A percentile compares a stretch with the other conserved stretches of the same genome.
Conservation (phyloP, 768 basidiomycete genomes). For the Neoboletus magnificus region DNA sequence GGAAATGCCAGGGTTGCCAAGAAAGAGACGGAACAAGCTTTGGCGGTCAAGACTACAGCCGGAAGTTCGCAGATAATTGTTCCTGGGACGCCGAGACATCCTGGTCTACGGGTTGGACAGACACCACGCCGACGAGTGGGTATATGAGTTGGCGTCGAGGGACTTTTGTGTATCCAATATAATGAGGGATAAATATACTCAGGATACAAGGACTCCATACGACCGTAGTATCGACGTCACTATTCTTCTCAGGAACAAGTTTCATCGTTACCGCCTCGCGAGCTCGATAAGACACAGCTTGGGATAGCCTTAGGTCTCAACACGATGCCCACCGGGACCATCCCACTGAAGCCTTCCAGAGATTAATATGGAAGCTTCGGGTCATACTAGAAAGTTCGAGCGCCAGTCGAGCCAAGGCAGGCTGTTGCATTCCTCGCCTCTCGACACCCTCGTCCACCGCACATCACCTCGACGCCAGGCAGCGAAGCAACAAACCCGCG, state of each 20-base stretch:
- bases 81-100: slow-evolving; percentile 76
- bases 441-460: slow-evolving; percentile 53
- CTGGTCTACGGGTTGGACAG: slow-evolving; percentile 63
- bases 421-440: slow-evolving; percentile 48
- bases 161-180: slow-evolving; percentile 3
- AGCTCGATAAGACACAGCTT: neutral
- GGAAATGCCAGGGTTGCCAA: slow-evolving; percentile 48
- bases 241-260: slow-evolving; percentile 8
- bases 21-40: slow-evolving; percentile 58
- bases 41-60: slow-evolving; percentile 50
- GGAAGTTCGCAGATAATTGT: slow-evolving; percentile 68
- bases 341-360: slow-evolving; percentile 1
- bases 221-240: neutral
- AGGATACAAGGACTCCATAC: neutral
- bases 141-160: slow-evolving; percentile 39
- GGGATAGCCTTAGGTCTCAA: slow-evolving; percentile 1
- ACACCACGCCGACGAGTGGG: slow-evolving; percentile 75
- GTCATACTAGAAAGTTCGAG: slow-evolving; percentile 15
- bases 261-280: slow-evolving; percentile 1
- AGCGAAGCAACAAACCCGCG: slow-evolving; percentile 4
- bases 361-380: slow-evolving; percentile 19
- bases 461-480: slow-evolving; percentile 45
- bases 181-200: neutral
- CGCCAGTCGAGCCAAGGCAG: slow-evolving; percentile 23
- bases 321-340: slow-evolving; percentile 7